A percentile compares a stretch with the other conserved stretches of the same genome.
phyloP scores from a whole-genome alignment of 371 early-diverging fungal genomes.

The Haplosporangium sp. region DNA sequence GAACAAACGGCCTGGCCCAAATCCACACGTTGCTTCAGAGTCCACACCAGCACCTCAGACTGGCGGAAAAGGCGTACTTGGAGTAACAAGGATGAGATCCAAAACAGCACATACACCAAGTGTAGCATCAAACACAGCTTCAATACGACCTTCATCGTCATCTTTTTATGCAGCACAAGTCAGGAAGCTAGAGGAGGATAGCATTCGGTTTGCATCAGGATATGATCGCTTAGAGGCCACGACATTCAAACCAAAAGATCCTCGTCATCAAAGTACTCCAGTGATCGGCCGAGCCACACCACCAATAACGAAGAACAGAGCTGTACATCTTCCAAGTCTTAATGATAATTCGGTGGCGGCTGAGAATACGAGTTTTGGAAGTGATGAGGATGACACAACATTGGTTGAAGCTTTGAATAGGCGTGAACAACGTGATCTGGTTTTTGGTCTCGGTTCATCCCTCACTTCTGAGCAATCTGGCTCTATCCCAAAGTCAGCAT shows the following conservation, averaged over 20 bases:
- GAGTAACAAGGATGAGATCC: slow-evolving; percentile 41
- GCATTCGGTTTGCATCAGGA: slow-evolving; percentile 43
- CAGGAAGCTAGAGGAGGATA: slow-evolving; percentile 49
- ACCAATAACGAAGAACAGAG: slow-evolving; percentile 11
- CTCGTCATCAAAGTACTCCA: slow-evolving; percentile 45
- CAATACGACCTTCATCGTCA: slow-evolving; percentile 42
- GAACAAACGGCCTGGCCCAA: slow-evolving; percentile 40
- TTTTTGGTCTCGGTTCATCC: slow-evolving; percentile 27
- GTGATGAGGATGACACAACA: slow-evolving; percentile 5
- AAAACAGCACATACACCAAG: slow-evolving; percentile 43
- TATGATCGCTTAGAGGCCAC: slow-evolving; percentile 27
- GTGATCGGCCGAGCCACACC: slow-evolving; percentile 10
- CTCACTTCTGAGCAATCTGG: slow-evolving; percentile 19
- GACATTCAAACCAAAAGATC: slow-evolving; percentile 19
- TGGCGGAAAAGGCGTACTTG: neutral
- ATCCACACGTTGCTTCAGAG: slow-evolving; percentile 14
- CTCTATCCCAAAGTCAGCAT: slow-evolving; percentile 26
- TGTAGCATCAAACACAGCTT: slow-evolving; percentile 27
- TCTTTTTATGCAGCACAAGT: slow-evolving; percentile 50
- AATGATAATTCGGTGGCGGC: slow-evolving; percentile 20
- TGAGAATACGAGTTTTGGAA: slow-evolving; percentile 21
- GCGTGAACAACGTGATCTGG: slow-evolving; percentile 29
- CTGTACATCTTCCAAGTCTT: slow-evolving; percentile 21
- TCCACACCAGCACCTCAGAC: slow-evolving; percentile 17
- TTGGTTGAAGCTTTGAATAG: slow-evolving; percentile 21